Conservation (phyloP, 2,329 filamentous ascomycete genomes). For the Phialocephala subalpina region DNA sequence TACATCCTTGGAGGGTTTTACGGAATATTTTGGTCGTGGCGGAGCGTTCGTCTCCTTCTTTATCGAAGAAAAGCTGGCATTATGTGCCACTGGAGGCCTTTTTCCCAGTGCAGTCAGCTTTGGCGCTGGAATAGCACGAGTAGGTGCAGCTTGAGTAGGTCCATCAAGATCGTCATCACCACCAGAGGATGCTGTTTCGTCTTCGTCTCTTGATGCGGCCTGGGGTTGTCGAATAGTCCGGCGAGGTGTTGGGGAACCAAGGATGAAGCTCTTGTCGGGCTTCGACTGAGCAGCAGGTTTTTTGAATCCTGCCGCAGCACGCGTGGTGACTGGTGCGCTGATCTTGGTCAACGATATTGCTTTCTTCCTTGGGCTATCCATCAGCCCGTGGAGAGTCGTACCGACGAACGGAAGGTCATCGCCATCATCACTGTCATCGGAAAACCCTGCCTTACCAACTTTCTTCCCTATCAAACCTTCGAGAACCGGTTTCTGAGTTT, state of each 20-base stretch:
- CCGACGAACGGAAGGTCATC: slow-evolving; percentile 44
- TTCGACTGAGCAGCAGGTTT: slow-evolving; percentile 28
- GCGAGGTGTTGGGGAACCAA: slow-evolving; percentile 25
- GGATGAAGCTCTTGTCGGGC: slow-evolving; percentile 10
- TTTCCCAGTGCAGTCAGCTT: slow-evolving; percentile 22
- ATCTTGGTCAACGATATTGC: slow-evolving; percentile 41
- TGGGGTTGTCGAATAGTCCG: not conserved
- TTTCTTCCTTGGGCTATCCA: slow-evolving; percentile 50
- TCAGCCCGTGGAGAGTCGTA: slow-evolving; percentile 52
- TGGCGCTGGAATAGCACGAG: slow-evolving; percentile 35
- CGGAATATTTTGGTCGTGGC: not conserved
- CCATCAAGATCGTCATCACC: slow-evolving; percentile 42
- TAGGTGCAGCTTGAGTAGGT: slow-evolving; percentile 35
- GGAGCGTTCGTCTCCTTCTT: not conserved
- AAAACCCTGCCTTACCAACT: slow-evolving; percentile 30
- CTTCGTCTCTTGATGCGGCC: not conserved
- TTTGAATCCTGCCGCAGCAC: slow-evolving; percentile 45
- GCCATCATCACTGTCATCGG: slow-evolving; percentile 43
- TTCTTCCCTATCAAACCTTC: slow-evolving; percentile 35
- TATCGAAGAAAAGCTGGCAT: not conserved
- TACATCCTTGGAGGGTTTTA: not conserved
- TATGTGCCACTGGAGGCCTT: slow-evolving; percentile 4
- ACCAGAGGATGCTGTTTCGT: slow-evolving; percentile 32
- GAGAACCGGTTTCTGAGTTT: slow-evolving; percentile 47
- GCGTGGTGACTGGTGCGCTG: slow-evolving; percentile 34